Evolutionary conservation across 768 basidiomycete species (phyloP).

Genomic region (Aureoboletus auriporus): DNA sequence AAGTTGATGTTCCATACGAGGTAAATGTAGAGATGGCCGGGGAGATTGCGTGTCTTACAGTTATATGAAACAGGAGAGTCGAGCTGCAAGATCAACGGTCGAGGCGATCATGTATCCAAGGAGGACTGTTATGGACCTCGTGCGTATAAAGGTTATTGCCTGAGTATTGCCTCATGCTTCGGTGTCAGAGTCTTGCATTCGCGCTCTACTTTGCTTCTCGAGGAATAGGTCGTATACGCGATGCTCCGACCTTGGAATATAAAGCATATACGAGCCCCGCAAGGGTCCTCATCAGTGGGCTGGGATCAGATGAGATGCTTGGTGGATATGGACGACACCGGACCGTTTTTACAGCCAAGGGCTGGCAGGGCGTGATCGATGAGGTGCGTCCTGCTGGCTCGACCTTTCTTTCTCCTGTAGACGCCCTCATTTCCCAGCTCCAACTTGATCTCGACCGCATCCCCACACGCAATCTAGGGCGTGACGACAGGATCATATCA

Average conservation of each 20-base stretch:
- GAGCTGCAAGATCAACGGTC: conserved; percentile 47
- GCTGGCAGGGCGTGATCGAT: conserved; percentile 74
- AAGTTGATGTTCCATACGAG: conserved; percentile 79
- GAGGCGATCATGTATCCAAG: conserved; percentile 77
- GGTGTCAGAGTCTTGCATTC: conserved; percentile 74
- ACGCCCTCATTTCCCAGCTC: conserved; percentile 45
- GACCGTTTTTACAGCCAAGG: conserved; percentile 58
- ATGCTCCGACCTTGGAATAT: conserved; percentile 28
- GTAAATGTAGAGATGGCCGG: conserved; percentile 35
- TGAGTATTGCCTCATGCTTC: conserved; percentile 2
- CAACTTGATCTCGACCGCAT: conserved; percentile 88
- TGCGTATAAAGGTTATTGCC: conserved; percentile 32
- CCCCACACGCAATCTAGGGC: conserved; percentile 83
- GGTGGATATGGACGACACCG: conserved; percentile 93
- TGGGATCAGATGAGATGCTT: conserved; percentile 93
- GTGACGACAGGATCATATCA: conserved; percentile 93
- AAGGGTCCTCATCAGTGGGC: conserved; percentile 80
- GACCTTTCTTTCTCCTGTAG: neutral
- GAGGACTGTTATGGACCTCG: conserved; percentile 88
- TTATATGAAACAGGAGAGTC: conserved; percentile 54
- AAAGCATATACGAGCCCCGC: conserved; percentile 67
- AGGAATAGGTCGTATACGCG: conserved; percentile 60
- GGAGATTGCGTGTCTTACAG: conserved; percentile 2
- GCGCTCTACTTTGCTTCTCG: conserved; percentile 93
- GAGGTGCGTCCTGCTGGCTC: conserved; percentile 50